These are phyloP conservation scores for Beauveria sp. DNA, from an alignment of 2,329 filamentous ascomycete genomes.

Conservation along the genomic window DNA sequence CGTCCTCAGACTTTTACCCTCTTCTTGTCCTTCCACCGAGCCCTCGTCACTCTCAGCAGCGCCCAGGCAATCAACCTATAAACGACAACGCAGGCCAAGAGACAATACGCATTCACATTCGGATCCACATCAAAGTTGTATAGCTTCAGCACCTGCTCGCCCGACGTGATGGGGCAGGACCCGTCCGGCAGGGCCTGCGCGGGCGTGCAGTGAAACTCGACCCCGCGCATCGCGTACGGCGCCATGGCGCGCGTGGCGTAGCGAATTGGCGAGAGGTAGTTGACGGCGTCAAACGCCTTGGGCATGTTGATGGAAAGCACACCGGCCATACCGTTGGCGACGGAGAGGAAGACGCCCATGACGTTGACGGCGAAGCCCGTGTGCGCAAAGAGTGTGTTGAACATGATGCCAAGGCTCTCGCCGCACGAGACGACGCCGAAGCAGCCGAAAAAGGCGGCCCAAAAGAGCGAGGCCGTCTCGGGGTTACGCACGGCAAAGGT, in stretches of 20 bases:
- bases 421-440: conserved; percentile 70
- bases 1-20: not conserved
- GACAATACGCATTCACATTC: conserved; percentile 50
- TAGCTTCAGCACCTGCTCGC: conserved; percentile 57
- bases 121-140: conserved; percentile 60
- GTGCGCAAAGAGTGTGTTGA: conserved; percentile 68
- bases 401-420: conserved; percentile 70
- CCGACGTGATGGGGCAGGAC: conserved; percentile 56
- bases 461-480: conserved; percentile 56
- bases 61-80: conserved; percentile 59
- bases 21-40: conserved; percentile 37
- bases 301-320: conserved; percentile 66
- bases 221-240: conserved; percentile 53
- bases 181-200: conserved; percentile 53
- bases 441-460: conserved; percentile 58
- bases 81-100: conserved; percentile 55
- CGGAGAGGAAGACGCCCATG: conserved; percentile 60
- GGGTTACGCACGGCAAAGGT: conserved; percentile 60
- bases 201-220: conserved; percentile 57
- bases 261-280: conserved; percentile 64
- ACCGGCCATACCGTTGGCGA: conserved; percentile 65
- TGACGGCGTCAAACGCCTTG: conserved; percentile 55
- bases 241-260: conserved; percentile 62
- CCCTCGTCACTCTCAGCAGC: conserved; percentile 46
- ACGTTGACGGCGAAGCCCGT: conserved; percentile 71